Base-by-base conservation (phyloP, 2,329 filamentous ascomycete genomes). In the Geosmithia putterillii region DNA sequence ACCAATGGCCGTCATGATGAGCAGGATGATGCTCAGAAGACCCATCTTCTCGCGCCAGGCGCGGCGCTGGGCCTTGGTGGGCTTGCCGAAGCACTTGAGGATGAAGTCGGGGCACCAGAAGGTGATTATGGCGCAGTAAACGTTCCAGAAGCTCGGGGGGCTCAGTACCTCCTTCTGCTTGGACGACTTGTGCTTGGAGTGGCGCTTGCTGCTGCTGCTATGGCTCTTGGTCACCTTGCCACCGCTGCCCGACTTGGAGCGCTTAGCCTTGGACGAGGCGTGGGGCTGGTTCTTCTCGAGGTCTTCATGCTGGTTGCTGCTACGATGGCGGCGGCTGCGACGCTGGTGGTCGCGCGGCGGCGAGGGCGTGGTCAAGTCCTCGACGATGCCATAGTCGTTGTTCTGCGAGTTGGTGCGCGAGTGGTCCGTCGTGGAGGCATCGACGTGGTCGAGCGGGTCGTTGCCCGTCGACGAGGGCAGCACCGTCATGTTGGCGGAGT, bases 21-120 rank as follows among this genome's bases (percentile, higher is more conserved):
- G 58, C 25, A 95, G 58, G 58, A 98, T 98, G 57, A 98, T 80
- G 64, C 89, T 95, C 65, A 95, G 86, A 46, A 98, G 67, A 2
- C 92, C 92, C 71, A 98, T 94, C 73, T 98, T 98, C 60, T 98
- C 92, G 51, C 92, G 79, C 92, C 92, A 98, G 2, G 92, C 92
- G 55, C 87, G 77, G 57, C 88, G 83, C 61, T 96, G 87, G 15
- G 83, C 87, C 61, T 85, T 92, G 39, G 85, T 74, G 7, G 80
- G 79, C 71, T 85, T 94, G 35, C 89, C 88, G 55, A 88, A 92
- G 63, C 86, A 94, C 51, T 74, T 77, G 44, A 98, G 69, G 22
- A 95, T 64, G 48, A 90, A 84, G 57, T 88, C 82, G 1, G 92
- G 92, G 45, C 79, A 84, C 89, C 92, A 96, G 56, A 96, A 95